Evolutionary conservation across 2,329 filamentous ascomycete genomes (phyloP), one percentile per base, ranked within the genome.

Genomic region (Paecilomyces formosus): DNA sequence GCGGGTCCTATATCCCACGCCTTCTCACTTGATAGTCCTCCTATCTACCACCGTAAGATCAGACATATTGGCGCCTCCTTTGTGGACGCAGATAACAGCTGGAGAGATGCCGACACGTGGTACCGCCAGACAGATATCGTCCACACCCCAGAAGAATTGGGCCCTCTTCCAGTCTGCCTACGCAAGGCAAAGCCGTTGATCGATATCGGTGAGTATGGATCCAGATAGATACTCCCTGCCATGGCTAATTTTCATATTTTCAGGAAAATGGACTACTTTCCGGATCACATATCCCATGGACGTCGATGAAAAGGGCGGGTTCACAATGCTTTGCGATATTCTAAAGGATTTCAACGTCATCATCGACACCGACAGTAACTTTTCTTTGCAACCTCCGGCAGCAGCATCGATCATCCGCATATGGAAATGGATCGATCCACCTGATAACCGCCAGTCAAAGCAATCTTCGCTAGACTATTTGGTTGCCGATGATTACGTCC

Each of bases 261-360:
- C n/a, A 81, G 82, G 83, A 33, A 79, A 81, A n/a, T 89, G 86
- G 86, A 85, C 82, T 15, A 81, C 80, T 0, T 86, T 87, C 65
- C 73, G 76, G 4, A 71, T 88, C 11, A 74, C 72, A 0, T 81
- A 86, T 55, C 63, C 72, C 1, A 68, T 69, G 2, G 56, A 64
- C 11, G 35, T 68, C 6, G 63, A 70, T 1, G 61, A 66, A 2
- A 64, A 69, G 0, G 60, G 64, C 2, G 68, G 70, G 5, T 81
- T 82, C 65, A 62, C 70, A 1, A 63, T 73, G 0, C 75, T 88
- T 21, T 74, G 79, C 3, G 69, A 75, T 8, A 82, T 83, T 1
- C 77, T 97, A 0, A 76, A 78, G 11, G 89, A 95, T 62, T 88
- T 88, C 74, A 96, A 95, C 55, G 79, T 92, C 54, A 66, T 73